These are phyloP conservation scores for Insectozyma bohioensis DNA, from an alignment of 1,139 yeast genomes.

Conservation along the genomic window DNA sequence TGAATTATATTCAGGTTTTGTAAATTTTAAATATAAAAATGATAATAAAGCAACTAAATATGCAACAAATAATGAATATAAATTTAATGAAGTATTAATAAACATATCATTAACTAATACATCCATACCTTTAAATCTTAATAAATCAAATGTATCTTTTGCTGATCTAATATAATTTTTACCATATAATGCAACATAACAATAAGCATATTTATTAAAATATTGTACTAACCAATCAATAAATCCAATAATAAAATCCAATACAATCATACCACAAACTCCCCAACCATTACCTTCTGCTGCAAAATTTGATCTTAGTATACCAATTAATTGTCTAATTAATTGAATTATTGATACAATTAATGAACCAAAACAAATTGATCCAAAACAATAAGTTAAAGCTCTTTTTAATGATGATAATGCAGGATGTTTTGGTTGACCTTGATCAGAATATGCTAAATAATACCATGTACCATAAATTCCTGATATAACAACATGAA, in stretches of 20 bases:
- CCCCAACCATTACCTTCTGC: constrained; percentile 56
- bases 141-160: constrained; percentile 75
- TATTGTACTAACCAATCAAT: constrained; percentile 80
- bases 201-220: constrained; percentile 89
- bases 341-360: constrained; percentile 76
- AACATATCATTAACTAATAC: constrained; percentile 84
- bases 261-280: constrained; percentile 51
- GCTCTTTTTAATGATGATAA: constrained; percentile 81
- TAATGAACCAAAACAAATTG: constrained; percentile 85
- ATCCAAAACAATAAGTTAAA: constrained; percentile 84
- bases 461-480: constrained; percentile 93
- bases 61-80: constrained; percentile 71
- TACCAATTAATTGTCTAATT: constrained; percentile 47
- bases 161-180: constrained; percentile 74
- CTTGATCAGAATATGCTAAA: constrained; percentile 72
- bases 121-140: constrained; percentile 80
- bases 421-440: constrained; percentile 80
- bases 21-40: constrained; percentile 67
- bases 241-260: constrained; percentile 62
- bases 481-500: constrained; percentile 83
- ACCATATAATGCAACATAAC: constrained; percentile 86
- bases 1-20: constrained; percentile 72
- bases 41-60: constrained; percentile 68
- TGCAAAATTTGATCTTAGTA: constrained; percentile 53
- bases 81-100: constrained; percentile 70